These are phyloP conservation scores for Paramecium caudatum DNA, from an alignment of 73 alveolate genomes.

Conservation along the genomic window DNA sequence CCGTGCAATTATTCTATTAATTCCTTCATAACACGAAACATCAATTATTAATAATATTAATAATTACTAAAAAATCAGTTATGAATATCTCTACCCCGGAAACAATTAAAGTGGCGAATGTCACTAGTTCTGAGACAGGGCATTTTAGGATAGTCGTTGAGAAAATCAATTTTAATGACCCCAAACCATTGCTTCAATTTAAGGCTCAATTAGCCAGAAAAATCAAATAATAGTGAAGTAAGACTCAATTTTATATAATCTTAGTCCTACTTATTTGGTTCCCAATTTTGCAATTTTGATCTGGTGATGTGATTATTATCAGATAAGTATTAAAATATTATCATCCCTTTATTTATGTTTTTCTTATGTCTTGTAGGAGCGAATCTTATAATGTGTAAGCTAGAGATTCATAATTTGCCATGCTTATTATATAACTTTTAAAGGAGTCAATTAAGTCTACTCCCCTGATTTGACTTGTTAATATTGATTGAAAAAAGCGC, in stretches of 20 bases:
- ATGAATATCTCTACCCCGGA: conserved; percentile 11
- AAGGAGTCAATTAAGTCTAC: too few relatives aligned
- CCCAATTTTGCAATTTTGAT: conserved; percentile 59
- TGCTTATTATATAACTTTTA: too few relatives aligned
- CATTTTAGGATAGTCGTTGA: neutral
- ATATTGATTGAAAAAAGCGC: too few relatives aligned
- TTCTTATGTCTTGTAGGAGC: too few relatives aligned
- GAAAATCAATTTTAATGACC: conserved; percentile 1
- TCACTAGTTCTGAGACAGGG: neutral
- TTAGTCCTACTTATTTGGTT: neutral
- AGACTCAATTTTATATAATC: neutral
- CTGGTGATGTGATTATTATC: conserved; percentile 56
- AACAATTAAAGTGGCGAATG: conserved; percentile 16
- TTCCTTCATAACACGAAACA: too few relatives aligned
- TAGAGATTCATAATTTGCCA: too few relatives aligned
- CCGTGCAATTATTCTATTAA: too few relatives aligned
- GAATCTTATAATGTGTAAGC: too few relatives aligned
- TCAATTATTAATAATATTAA: neutral
- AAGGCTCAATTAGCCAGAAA: conserved; percentile 1
- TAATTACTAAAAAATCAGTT: conserved; percentile 22
- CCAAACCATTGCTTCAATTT: neutral
- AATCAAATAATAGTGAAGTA: conserved; percentile 6
- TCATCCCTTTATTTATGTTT: too few relatives aligned
- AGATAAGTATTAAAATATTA: too few relatives aligned
- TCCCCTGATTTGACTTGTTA: too few relatives aligned